Conservation (phyloP, 1,139 yeast genomes). For the Eremothecium gossypii region DNA sequence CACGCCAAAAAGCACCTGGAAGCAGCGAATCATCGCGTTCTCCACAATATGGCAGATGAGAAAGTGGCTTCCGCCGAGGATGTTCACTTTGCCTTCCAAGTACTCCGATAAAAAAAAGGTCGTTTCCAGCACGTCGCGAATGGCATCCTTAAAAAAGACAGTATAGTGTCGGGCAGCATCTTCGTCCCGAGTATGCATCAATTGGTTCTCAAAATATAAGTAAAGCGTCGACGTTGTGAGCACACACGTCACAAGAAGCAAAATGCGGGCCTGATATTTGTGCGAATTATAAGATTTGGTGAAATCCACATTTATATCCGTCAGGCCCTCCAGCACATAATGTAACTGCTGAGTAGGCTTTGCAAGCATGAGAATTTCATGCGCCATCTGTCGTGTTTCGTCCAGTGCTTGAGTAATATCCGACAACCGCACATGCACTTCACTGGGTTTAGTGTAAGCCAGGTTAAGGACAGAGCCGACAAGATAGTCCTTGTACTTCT, state of each 20-base stretch:
- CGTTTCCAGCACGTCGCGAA: not conserved
- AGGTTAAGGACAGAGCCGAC: not conserved
- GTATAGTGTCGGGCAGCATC: not conserved
- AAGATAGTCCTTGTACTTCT: not conserved
- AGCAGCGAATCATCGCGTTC: constrained; percentile 1
- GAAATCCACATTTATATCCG: constrained; percentile 1
- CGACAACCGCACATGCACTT: not conserved
- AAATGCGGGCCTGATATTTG: not conserved
- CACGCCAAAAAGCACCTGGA: constrained; percentile 2
- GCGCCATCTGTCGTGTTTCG: not conserved
- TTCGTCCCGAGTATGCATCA: not conserved
- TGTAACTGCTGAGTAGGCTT: not conserved
- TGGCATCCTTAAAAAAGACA: not conserved
- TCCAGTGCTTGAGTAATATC: not conserved
- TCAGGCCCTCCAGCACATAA: not conserved
- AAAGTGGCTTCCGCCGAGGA: constrained; percentile 1
- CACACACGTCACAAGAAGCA: constrained; percentile 2
- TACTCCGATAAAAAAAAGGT: not conserved
- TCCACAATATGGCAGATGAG: constrained; percentile 1
- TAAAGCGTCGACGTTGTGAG: constrained; percentile 3
- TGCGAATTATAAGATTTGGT: not conserved
- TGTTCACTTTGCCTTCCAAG: not conserved
- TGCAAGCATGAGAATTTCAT: not conserved
- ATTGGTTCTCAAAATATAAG: constrained; percentile 6
- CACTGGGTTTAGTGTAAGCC: not conserved